Base-by-base conservation (phyloP, 345 rosid species). In the Citrus glauca region DNA sequence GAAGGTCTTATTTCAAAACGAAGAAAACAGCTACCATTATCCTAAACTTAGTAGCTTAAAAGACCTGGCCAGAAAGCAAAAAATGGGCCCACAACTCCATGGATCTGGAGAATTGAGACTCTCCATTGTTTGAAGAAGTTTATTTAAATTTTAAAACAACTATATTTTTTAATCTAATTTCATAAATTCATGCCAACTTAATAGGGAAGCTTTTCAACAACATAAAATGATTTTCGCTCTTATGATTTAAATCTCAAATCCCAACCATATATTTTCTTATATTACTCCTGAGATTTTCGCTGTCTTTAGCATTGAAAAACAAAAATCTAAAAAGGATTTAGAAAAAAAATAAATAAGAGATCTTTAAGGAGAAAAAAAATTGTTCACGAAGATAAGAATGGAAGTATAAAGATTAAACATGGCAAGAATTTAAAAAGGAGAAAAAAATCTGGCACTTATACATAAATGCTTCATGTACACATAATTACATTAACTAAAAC, bases 351-450 rank as follows among this genome's bases (percentile, higher is more conserved):
- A 69, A 76, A 4, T 16, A 13, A 40, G 11, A 30, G 8, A 42
- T 59, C 28, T 69, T 30, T 32, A 62, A 55, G 35, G 27, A 66
- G 37, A 7, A 62, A 40, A 56, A 62, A 25, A 59, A 37, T 22
- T 20, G 27, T 38, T 73, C 37, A 60, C 27, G 5, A 14, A 55
- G 37, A 70, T 17, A 48, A 3, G n/a, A 35, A 72, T n/a, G 66
- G 55, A 57, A 71, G n/a, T 40, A 27, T 1, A 62, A 7, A 74
- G 77, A 74, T 74, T 60, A 74, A 61, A 62, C 77, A 74, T 42
- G 69, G 69, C 45, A 62, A 62, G 27, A 10, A 27, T 32, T 66
- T 7, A 35, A 20, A 19, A 33, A 19, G 0, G 3, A 40, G 42
- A 42, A 62, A 62, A 38, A 38, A 24, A 40, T 25, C 17, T 9